Base-by-base conservation (phyloP, 768 basidiomycete genomes). In the Lactarius pseudohatsudake region DNA sequence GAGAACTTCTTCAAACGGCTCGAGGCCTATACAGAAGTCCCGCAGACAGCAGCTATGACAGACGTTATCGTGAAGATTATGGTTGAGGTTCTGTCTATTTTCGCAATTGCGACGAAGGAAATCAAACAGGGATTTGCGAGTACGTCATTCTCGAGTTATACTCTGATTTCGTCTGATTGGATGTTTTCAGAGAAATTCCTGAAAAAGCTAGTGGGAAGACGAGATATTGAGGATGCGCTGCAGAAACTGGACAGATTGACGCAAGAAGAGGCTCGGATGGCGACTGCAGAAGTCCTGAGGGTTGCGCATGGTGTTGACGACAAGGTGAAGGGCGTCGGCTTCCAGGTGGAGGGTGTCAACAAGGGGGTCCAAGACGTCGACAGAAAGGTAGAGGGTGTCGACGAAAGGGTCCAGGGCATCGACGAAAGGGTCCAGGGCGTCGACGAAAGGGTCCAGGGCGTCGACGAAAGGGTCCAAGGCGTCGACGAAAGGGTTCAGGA, bases 11-110 rank as follows among this genome's bases (percentile, higher is more conserved):
- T 63, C 32, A 43, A 28, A 26, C 62, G 43, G 0, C 55, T 63
- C 32, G 62, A 45, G 43, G 30, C 40, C 1, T 63, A 63, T 26
- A 45, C 22, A 5, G 54, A 22, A 3, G 8, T 57, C 16, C 55
- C 32, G 1, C n/a, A 8, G 16, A 63, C 41, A 0, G 30, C 1
- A 11, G 56, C n/a, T 10, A 57, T 57, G 41, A 45, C 22, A 30
- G 55, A 63, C 1, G 18, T 57, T 2, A 36, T 57, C 3, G 62
- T 63, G 2, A 45, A 43, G 41, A 43, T 63, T 2, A 54, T 62
- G 22, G 16, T 28, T 1, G 61, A 62, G n/a, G 36, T 62, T 20
- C 61, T 54, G 22, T 62, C 34, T 15, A 36, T 62, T 16, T 26
- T 62, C 1, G 50, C 36, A 36, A 53, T 54, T 3, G 47, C 36